Conservation (phyloP, 768 basidiomycete genomes). For the Sutorius australiensis region DNA sequence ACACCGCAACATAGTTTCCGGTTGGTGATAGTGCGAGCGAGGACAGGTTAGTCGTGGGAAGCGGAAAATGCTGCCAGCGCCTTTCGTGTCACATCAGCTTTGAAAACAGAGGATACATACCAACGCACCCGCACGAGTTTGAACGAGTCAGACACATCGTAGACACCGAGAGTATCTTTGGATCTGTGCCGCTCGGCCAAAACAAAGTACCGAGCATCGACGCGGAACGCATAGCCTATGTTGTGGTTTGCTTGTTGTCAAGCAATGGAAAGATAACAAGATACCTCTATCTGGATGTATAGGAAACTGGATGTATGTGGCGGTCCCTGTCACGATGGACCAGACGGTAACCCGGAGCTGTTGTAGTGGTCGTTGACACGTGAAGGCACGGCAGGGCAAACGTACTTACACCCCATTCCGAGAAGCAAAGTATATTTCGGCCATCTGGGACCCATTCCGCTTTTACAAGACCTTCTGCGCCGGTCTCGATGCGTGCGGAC, state of each 20-base stretch:
- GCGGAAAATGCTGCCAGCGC: constrained; percentile 67
- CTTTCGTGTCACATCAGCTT: constrained; percentile 18
- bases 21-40: constrained; percentile 74
- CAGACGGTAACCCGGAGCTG: constrained; percentile 86
- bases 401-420: constrained; percentile 84
- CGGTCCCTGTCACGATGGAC: constrained; percentile 69
- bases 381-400: not conserved
- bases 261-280: not conserved
- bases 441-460: constrained; percentile 92
- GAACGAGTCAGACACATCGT: constrained; percentile 69
- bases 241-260: not conserved
- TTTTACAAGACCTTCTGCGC: constrained; percentile 78
- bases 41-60: constrained; percentile 69
- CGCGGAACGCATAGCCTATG: constrained; percentile 71
- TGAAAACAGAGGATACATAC: constrained; percentile 1
- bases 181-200: constrained; percentile 88
- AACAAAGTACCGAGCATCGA: constrained; percentile 80
- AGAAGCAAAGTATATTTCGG: constrained; percentile 80
- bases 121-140: constrained; percentile 61
- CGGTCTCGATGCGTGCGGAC: constrained; percentile 73
- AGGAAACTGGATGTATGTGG: constrained; percentile 85
- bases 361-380: constrained; percentile 1
- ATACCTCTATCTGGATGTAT: constrained; percentile 77
- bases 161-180: constrained; percentile 82
- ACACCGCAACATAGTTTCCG: constrained; percentile 71